Base-by-base conservation (phyloP, 257 asterid genomes). In the Jasminum sambac region DNA sequence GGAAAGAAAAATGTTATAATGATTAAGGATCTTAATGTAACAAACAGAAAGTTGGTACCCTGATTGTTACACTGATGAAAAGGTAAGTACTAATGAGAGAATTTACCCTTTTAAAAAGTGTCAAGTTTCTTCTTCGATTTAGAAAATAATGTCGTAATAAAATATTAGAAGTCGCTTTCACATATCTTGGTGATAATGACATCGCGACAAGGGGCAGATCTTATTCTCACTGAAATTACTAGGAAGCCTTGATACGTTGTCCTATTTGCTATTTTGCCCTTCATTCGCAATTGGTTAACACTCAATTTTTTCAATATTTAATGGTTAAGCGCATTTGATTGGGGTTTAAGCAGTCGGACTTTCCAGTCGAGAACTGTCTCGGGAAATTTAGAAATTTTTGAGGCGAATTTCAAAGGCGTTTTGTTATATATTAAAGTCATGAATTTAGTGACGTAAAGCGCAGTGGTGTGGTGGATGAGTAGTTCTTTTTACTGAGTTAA, bases 121-220 rank as follows among this genome's bases (percentile, higher is more conserved):
- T 48, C 7, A n/a, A n/a, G 5, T 55, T 55, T 21, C 8, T 16
- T 46, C 12, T 50, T 16, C 57, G 14, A 36, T 60, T 14, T 70
- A 52, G 11, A 70, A 77, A 55, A 63, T 67, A 50, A 73, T 72
- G 34, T n/a, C 67, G 68, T 60, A 72, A 62, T 74, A 79, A 74
- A 72, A 71, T 39, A 74, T 24, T 70, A 57, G 8, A 57, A 72
- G 83, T 89, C 89, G 66, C 81, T 80, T 76, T 89, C 95, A 57
- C 75, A 85, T 73, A 88, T 90, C 91, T 86, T 80, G 73, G 77
- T 26, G 96, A 90, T 80, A 85, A 84, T 77, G 91, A 90, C 93
- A 17, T 25, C n/a, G 85, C 81, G 83, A 86, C 88, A 83, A 83
- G 78, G 61, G 25, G 80, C 73, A 88, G 93, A 90, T 90, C 85